Base-by-base conservation (phyloP, 2,329 filamentous ascomycete species). In the Leptodontidium sp. region DNA sequence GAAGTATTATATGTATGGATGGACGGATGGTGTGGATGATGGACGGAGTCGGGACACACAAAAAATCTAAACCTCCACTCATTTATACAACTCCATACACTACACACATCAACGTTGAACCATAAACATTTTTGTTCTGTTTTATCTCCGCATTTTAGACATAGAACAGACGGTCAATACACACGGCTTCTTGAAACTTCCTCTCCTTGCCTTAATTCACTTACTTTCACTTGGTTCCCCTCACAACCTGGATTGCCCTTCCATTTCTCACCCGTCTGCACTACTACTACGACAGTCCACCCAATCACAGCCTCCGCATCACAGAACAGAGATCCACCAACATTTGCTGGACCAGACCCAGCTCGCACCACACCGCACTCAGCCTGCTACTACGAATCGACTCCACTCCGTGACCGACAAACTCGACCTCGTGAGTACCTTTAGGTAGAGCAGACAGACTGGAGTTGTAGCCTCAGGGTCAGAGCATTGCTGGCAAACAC, bases 391-490 rank as follows among this genome's bases (percentile, higher is more conserved):
- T 12, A 58, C 55, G 55, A 58, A 35, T 40, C n/a, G 43, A 62
- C 59, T 62, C 59, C 59, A 62, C 59, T 57, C 38, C 57, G 43
- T 62, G 59, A 62, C 24, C 24, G 59, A 50, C 59, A 62, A 62
- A 49, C 26, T 62, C 26, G 29, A 49, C 45, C 40, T 62, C 59
- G 59, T 32, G 43, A 62, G 59, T 49, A n/a, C n/a, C n/a, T n/a
- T n/a, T n/a, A 40, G 35, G 9, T n/a, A 8, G n/a, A 50, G 47
- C n/a, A 24, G 11, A 12, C 11, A 1, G 11, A 26, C 45, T 64
- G 32, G 63, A 69, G 35, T 57, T 61, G 68, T 24, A 69, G 68
- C 64, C 64, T 57, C 68, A 66, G 61, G 64, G 38, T 58, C 59
- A 43, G 15, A 24, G 57, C 50, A 57, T 53, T 64, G 26, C 63